Evolutionary conservation across 495 filamentous ascomycete species (phyloP).

Genomic region (Pseudevernia furfuracea): DNA sequence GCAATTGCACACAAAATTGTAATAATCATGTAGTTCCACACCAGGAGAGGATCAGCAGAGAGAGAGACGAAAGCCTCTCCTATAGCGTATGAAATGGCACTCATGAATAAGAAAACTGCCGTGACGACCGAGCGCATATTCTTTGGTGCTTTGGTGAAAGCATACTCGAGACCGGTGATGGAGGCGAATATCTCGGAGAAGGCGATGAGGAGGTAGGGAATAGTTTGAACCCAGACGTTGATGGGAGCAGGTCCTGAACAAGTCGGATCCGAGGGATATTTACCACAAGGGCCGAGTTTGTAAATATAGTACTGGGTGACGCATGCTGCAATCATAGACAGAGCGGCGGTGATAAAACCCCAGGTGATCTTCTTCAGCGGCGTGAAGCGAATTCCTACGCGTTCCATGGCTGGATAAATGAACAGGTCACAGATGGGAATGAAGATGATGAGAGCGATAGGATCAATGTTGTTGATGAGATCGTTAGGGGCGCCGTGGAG

Average conservation of each 20-base stretch:
- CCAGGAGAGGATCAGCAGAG: conserved; percentile 33
- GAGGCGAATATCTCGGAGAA: conserved; percentile 64
- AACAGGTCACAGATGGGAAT: conserved; percentile 65
- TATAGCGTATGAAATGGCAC: conserved; percentile 33
- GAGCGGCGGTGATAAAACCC: conserved; percentile 53
- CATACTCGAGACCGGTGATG: conserved; percentile 62
- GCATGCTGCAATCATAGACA: conserved; percentile 55
- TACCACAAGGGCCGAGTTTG: conserved; percentile 48
- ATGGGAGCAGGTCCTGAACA: conserved; percentile 38
- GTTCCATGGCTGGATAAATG: conserved; percentile 60
- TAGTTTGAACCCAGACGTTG: conserved; percentile 56
- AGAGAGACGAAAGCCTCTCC: conserved; percentile 38
- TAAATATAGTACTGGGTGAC: conserved; percentile 68
- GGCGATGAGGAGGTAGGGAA: conserved; percentile 57
- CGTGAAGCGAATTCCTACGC: conserved; percentile 54
- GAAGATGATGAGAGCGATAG: conserved; percentile 66
- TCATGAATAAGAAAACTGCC: conserved; percentile 32
- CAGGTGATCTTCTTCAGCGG: conserved; percentile 65
- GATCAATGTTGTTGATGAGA: conserved; percentile 68
- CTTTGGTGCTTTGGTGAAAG: conserved; percentile 68
- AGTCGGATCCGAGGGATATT: conserved; percentile 34
- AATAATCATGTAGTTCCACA: conserved; percentile 21
- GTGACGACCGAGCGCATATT: conserved; percentile 53
- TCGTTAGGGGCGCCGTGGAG: conserved; percentile 72
- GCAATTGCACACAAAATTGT: conserved; percentile 32